A percentile compares a stretch with the other conserved stretches of the same genome.
Evolutionary conservation across 176 grass and related monocot genomes (phyloP).

Genomic region (Phragmites australis): DNA sequence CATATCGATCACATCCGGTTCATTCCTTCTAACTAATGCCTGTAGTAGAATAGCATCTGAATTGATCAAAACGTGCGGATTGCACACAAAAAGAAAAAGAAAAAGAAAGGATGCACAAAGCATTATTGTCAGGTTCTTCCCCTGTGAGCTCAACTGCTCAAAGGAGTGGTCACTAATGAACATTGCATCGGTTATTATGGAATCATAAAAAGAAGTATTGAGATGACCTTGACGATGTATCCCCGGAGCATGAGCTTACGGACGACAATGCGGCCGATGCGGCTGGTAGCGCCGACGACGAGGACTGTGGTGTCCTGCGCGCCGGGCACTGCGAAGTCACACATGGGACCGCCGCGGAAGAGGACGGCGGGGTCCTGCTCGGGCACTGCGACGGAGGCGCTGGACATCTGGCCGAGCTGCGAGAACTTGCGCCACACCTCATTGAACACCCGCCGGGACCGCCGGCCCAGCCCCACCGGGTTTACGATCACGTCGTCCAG

Average conservation of each 20-base stretch:
- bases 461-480: slow-evolving; percentile 83
- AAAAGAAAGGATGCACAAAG: background rate
- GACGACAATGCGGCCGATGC: slow-evolving; percentile 85
- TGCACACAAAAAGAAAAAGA: background rate
- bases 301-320: slow-evolving; percentile 94
- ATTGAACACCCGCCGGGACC: slow-evolving; percentile 89
- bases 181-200: background rate
- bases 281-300: slow-evolving; percentile 86
- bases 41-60: background rate
- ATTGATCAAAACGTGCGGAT: background rate
- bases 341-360: slow-evolving; percentile 79
- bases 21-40: slow-evolving; percentile 87
- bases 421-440: slow-evolving; percentile 99
- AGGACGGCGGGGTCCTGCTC: slow-evolving; percentile 66
- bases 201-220: background rate
- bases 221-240: slow-evolving; percentile 85
- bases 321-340: slow-evolving; percentile 87
- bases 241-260: slow-evolving; percentile 98
- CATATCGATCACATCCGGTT: slow-evolving; percentile 77
- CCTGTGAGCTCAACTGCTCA: too few relatives aligned
- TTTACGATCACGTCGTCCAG: slow-evolving; percentile 87
- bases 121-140: background rate
- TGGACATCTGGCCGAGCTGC: slow-evolving; percentile 88
- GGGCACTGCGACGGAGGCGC: slow-evolving; percentile 52
- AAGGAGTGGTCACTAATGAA: too few relatives aligned